Percentiles rank a stretch among this genome's conserved stretches.
Conservation (phyloP, 768 basidiomycete species). For the Mycena metata region DNA sequence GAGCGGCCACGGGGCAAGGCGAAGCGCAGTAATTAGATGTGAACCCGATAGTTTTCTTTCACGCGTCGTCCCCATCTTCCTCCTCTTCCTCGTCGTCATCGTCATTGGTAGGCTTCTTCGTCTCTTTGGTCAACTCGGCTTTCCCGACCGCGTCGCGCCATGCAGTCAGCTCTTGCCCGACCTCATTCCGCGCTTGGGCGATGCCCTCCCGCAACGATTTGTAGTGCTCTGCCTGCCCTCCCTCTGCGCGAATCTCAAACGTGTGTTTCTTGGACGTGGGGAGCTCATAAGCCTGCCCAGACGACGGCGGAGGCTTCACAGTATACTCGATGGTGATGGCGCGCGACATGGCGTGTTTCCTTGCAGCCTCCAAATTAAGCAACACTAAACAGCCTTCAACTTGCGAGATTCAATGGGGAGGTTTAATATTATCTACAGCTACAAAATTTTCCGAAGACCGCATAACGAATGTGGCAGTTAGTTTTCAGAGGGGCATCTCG, state of each 20-base stretch:
- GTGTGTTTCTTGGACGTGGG: constrained; percentile 33
- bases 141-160: constrained; percentile 84
- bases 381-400: constrained; percentile 15
- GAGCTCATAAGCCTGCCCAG: constrained; percentile 24
- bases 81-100: constrained; percentile 63
- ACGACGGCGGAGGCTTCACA: constrained; percentile 29
- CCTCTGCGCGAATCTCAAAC: constrained; percentile 15
- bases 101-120: constrained; percentile 53
- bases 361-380: constrained; percentile 11
- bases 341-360: constrained; percentile 29
- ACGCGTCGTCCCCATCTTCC: constrained; percentile 58
- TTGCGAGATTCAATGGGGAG: constrained; percentile 19
- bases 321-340: constrained; percentile 34
- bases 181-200: constrained; percentile 61
- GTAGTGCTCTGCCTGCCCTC: constrained; percentile 58
- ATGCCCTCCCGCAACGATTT: constrained; percentile 62
- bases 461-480: constrained; percentile 6
- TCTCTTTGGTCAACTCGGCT: constrained; percentile 72
- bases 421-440: constrained; percentile 24
- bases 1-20: constrained; percentile 85
- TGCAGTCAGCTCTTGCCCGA: constrained; percentile 78
- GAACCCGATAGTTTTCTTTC: constrained; percentile 26
- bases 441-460: constrained; percentile 9
- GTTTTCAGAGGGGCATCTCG: not conserved
- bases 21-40: constrained; percentile 56